Base-by-base conservation (phyloP, 352 stramenopile species). In the Pythium grandisporangium region DNA sequence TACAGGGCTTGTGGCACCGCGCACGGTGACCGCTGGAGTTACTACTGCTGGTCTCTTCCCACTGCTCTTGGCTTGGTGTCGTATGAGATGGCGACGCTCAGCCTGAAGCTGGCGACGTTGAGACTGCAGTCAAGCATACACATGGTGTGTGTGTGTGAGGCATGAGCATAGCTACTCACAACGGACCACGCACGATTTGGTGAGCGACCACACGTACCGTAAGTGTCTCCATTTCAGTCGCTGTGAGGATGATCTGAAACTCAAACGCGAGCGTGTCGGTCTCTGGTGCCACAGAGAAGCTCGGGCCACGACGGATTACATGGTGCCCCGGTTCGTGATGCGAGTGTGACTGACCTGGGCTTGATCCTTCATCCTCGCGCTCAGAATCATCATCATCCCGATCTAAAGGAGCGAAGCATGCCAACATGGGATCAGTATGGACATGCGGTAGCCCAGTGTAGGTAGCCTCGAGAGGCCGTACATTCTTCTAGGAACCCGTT, bases 241-340 rank as follows among this genome's bases (percentile, higher is more conserved):
- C 64, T 1, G 66, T 83, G 25, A 83, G 52, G 19, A 83, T 53
- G 38, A 83, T 53, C 45, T 83, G 64, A 41, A 80, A 76, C 36
- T 83, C 66, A 22, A 83, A 69, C 16, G 22, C 37, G 5, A 26
- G 12, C 1, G 27, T 21, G 2, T 21, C 45, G 7, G 40, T 35
- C n/a, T 53, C 38, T 4, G 38, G 20, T 5, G 29, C 37, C 36
- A 40, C 37, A 26, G 30, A 16, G 44, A 72, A 51, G 2, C 35
- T 37, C 21, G 55, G 57, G 6, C 58, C 56, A n/a, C 53, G 66
- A 21, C 62, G 66, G 0, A 70, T 54, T 30, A 78, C 75, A 49
- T 83, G 70, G 2, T 66, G 70, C 66, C 38, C 80, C 66, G 1
- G 44, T 45, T 38, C 64, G 76, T 6, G 53, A 52, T 26, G 59